Percentiles rank a stretch among this genome's conserved stretches.
Evolutionary conservation across 2,329 filamentous ascomycete species (phyloP).

Genomic region (Ophiostoma sp.): DNA sequence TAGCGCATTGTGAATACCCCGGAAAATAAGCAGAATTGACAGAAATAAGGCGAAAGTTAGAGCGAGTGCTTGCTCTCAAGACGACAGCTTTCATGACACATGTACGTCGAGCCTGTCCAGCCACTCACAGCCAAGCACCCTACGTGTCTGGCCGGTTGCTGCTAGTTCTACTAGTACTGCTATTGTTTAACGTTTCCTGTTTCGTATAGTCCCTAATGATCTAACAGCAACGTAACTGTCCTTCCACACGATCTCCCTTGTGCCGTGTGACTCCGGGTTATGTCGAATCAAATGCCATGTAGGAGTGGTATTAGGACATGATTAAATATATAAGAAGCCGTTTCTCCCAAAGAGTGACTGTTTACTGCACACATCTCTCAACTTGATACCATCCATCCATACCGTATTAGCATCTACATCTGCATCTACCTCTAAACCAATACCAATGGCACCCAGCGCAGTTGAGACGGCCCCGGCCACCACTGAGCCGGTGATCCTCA

Average conservation of each 20-base stretch:
- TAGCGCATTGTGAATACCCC: not conserved
- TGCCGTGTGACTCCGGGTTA: not conserved
- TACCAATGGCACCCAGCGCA: conserved; percentile 30
- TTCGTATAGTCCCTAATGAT: not conserved
- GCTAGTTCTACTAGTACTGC: not conserved
- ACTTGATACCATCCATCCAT: not conserved
- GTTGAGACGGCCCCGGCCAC: conserved; percentile 25
- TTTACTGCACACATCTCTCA: not conserved
- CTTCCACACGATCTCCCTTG: not conserved
- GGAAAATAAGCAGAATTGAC: not conserved
- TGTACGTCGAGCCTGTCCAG: not conserved
- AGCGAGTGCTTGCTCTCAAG: not conserved
- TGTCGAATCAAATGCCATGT: not conserved
- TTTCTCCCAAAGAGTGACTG: not conserved
- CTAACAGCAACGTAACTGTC: not conserved
- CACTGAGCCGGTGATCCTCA: conserved; percentile 9
- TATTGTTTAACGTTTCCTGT: not conserved
- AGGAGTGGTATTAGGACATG: not conserved
- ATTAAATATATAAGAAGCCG: not conserved
- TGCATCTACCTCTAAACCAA: not conserved
- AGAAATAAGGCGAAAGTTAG: not conserved
- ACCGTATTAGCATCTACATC: not conserved
- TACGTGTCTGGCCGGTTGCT: not conserved
- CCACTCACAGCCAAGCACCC: not conserved
- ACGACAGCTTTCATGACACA: not conserved